phyloP scores from a whole-genome alignment of 2,329 filamentous ascomycete genomes.

The Kalmusia sp. region DNA sequence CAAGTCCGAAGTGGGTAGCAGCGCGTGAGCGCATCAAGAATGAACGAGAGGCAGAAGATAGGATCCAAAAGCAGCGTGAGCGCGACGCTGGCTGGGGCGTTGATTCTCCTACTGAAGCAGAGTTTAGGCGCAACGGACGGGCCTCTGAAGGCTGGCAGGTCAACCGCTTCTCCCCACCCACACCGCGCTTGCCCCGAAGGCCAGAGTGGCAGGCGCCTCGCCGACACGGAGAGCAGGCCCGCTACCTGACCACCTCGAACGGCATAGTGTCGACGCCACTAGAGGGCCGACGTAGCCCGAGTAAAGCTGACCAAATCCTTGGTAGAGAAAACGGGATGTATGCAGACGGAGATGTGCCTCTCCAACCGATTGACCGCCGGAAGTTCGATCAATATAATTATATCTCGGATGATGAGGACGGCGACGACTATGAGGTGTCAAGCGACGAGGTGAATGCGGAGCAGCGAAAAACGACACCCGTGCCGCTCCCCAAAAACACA shows the following conservation, averaged over 20 bases:
- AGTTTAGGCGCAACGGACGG: slow-evolving; percentile 39
- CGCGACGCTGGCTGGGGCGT: slow-evolving; percentile 71
- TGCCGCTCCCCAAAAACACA: slow-evolving; percentile 26
- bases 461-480: slow-evolving; percentile 15
- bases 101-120: slow-evolving; percentile 47
- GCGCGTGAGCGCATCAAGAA: slow-evolving; percentile 67
- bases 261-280: slow-evolving; percentile 40
- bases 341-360: slow-evolving; percentile 46
- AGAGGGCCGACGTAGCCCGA: slow-evolving; percentile 46
- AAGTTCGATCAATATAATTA: slow-evolving; percentile 46
- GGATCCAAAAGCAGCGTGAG: slow-evolving; percentile 68
- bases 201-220: slow-evolving; percentile 40
- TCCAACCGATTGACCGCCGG: slow-evolving; percentile 50
- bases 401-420: slow-evolving; percentile 48
- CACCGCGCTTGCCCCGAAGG: slow-evolving; percentile 33
- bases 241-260: slow-evolving; percentile 44
- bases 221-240: slow-evolving; percentile 33
- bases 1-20: slow-evolving; percentile 78
- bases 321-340: slow-evolving; percentile 47
- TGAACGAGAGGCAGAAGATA: slow-evolving; percentile 45
- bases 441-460: slow-evolving; percentile 40
- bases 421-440: slow-evolving; percentile 41
- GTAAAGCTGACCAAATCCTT: slow-evolving; percentile 52
- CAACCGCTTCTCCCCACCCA: slow-evolving; percentile 32
- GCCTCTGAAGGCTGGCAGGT: slow-evolving; percentile 39